A percentile compares a stretch with the other conserved stretches of the same genome.
These are phyloP conservation scores for Aureoboletus auriporus DNA, from an alignment of 768 basidiomycete genomes.

Conservation along the genomic window DNA sequence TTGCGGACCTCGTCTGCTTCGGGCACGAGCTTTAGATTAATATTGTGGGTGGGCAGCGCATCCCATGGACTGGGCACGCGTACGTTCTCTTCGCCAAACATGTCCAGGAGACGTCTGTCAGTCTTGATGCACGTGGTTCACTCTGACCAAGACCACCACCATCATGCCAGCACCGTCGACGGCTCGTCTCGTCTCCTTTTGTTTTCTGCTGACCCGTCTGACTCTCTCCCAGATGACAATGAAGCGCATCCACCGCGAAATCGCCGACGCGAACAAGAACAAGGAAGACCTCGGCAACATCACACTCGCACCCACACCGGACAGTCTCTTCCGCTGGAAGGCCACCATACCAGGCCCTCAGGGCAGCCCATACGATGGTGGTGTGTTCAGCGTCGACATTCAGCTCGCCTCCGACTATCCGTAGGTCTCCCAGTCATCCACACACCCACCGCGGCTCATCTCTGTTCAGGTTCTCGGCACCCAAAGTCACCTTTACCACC, in stretches of 20 bases:
- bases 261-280: conserved; percentile 73
- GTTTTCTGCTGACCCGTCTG: conserved; percentile 3
- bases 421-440: conserved; percentile 32
- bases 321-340: conserved; percentile 68
- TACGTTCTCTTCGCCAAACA: conserved; percentile 85
- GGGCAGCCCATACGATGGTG: conserved; percentile 80
- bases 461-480: conserved; percentile 65
- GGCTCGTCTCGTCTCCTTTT: background rate
- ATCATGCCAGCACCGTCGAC: background rate
- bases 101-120: conserved; percentile 25
- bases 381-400: conserved; percentile 67
- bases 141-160: background rate
- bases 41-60: conserved; percentile 39
- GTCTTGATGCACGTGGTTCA: conserved; percentile 31
- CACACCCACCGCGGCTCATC: conserved; percentile 1
- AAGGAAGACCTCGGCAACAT: conserved; percentile 81
- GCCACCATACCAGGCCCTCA: conserved; percentile 79
- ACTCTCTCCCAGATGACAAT: conserved; percentile 49
- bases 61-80: conserved; percentile 84
- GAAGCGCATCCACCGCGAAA: conserved; percentile 82
- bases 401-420: conserved; percentile 72
- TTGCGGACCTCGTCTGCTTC: conserved; percentile 61
- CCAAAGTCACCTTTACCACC: conserved; percentile 71
- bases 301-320: conserved; percentile 58
- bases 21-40: conserved; percentile 65